Base-by-base conservation (phyloP, 129 eudicot genomes). In the Arctium minus region DNA sequence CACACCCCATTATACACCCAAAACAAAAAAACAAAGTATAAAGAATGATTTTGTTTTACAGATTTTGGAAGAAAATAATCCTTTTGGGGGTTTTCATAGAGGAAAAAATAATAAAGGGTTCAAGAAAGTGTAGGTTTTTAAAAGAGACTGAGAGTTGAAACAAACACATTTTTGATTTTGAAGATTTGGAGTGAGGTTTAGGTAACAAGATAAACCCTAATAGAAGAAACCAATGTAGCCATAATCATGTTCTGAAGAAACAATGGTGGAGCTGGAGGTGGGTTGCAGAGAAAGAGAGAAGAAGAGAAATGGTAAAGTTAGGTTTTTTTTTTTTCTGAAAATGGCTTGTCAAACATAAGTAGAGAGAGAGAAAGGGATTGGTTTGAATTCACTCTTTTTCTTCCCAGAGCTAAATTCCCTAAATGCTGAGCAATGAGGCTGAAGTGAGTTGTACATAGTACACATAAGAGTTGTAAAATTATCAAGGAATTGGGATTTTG, bases 1-100 rank as follows among this genome's bases (percentile, higher is more conserved):
- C 99, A 89, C 99, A 96, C 37, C 99, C 99, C 99, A 93, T 93
- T 73, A 5, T 70, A 27, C 56, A 9, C 13, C 42, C 85, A 82
- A 77, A 29, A 72, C 11, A 6, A 56, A 40, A 22, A 71, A 53
- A 77, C 65, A 22, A 85, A 42, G 35, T 35, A 30, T 17, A 67
- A 84, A 78, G 64, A 84, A 73, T 79, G 83, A 2, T 65, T 84
- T 68, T 86, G 70, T 71, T 81, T 81, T 53, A 40, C 13, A 64
- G 78, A 18, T 15, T 85, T 77, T 60, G 39, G 72, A 48, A 78
- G 85, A 88, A 84, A 46, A 42, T 17, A 60, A 68, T 67, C 37
- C 18, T 82, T 82, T 69, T 56, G 74, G 48, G 76, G 56, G 73
- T 72, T 85, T 81, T 72, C 72, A 56, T 46, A 12, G 56, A 46